Base-by-base conservation (phyloP, 176 grass and related monocot genomes). In the Carex pumila region DNA sequence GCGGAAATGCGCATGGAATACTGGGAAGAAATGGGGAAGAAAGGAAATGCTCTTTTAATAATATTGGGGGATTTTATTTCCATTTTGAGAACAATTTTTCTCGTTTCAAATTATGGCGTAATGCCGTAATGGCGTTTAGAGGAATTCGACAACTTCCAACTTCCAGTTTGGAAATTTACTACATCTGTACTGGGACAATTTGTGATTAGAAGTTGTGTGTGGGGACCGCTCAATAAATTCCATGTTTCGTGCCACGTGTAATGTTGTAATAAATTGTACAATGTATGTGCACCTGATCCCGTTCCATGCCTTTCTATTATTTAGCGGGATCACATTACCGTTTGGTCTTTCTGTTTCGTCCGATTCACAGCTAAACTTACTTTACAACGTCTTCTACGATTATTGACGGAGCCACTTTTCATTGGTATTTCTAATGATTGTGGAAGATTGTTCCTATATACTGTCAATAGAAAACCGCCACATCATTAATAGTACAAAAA, bases 111-210 rank as follows among this genome's bases (percentile, higher is more conserved):
- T 78, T 78, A 78, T 78, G 73, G 73, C 21, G 73, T 45, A 45
- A 43, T 41, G 39, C 3, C 3, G 3, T 36, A 36, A 39, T 39
- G 37, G 37, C 37, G 37, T 39, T 39, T 56, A 31, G 30, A 34
- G 12, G 73, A 57, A 78, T 34, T 34, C 6, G 4, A 52, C 71
- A 78, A 78, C 57, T 34, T 78, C 25, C 71, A 78, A 78, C 57
- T 34, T 78, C 25, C 52, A 78, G 73, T 78, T 75, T 31, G 50
- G 21, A 77, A 77, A 77, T 77, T 55, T 77, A 77, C 73, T 54
- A 55, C 73, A 54, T 34, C 52, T 32, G 50, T 77, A 77, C 50
- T 3, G 72, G 2, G 50, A 15, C 47, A 25, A 12, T 50, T 12
- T 2, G 31, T 17, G 17, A 78, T 78, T 57, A 15, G 50, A 55